Evolutionary conservation across 202 grass and related monocot species (phyloP).

Genomic region (Brachypodium distachyon): DNA sequence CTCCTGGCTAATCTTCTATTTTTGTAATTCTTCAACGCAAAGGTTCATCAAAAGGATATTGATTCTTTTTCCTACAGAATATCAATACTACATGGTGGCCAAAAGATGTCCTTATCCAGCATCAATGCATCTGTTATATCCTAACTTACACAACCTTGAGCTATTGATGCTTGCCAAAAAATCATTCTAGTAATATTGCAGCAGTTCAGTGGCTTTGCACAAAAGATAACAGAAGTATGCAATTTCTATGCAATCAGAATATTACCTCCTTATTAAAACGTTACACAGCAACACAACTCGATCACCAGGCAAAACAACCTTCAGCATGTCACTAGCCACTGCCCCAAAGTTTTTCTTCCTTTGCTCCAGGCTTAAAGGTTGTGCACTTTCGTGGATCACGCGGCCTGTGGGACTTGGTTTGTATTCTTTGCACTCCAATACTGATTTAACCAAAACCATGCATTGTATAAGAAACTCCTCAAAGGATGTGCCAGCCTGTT

Average conservation of each 20-base stretch:
- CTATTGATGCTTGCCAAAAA: constrained; percentile 6
- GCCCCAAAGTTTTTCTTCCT: constrained; percentile 71
- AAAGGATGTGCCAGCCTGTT: constrained; percentile 54
- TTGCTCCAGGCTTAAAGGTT: constrained; percentile 69
- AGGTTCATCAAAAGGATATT: neutral
- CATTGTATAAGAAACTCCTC: constrained; percentile 92
- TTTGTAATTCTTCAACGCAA: neutral
- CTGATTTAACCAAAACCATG: constrained; percentile 89
- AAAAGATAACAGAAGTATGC: neutral
- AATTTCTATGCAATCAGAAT: neutral
- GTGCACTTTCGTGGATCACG: constrained; percentile 53
- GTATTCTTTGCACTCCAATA: constrained; percentile 94
- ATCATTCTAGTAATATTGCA: neutral
- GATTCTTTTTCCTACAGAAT: neutral
- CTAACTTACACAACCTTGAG: constrained; percentile 5
- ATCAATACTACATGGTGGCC: neutral
- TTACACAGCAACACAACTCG: constrained; percentile 83
- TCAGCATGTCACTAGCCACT: constrained; percentile 70
- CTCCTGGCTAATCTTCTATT: neutral
- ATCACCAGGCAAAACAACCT: constrained; percentile 65
- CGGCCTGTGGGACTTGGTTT: constrained; percentile 64
- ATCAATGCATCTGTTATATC: neutral
- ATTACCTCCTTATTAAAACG: constrained; percentile 93
- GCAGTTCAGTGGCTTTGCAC: neutral
- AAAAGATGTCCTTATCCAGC: neutral